Conservation (phyloP, 2,329 filamentous ascomycete species). For the Ophiostoma himal-ulmi region DNA sequence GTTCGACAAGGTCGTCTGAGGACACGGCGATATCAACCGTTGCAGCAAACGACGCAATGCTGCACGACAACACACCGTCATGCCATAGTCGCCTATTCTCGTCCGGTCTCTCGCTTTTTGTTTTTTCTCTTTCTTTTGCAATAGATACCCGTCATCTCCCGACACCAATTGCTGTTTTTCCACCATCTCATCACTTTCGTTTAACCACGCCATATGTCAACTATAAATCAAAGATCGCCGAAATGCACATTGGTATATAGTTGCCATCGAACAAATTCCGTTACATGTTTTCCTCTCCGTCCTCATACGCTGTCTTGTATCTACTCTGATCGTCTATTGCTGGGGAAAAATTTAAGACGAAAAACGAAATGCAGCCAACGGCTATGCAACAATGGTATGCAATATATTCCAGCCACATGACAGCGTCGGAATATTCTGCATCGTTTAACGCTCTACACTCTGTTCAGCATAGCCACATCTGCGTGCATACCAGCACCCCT, state of each 20-base stretch:
- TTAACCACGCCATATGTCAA: not conserved
- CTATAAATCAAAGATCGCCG: too few species aligned
- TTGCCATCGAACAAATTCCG: too few species aligned
- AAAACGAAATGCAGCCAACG: not conserved
- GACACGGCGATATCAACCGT: not conserved
- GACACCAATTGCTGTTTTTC: not conserved
- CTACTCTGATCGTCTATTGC: not conserved
- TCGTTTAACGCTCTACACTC: not conserved
- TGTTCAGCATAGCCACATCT: too few species aligned
- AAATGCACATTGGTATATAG: too few species aligned
- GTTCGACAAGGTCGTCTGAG: slow-evolving; percentile 67
- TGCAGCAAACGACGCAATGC: not conserved
- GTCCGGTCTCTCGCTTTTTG: too few species aligned
- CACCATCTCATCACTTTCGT: not conserved
- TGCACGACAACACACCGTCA: too few species aligned
- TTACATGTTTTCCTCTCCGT: too few species aligned
- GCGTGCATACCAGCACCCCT: not conserved
- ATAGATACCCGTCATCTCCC: not conserved
- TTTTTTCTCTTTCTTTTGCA: not conserved
- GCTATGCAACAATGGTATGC: not conserved
- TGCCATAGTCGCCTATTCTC: too few species aligned
- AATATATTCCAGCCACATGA: not conserved
- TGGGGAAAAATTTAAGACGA: not conserved
- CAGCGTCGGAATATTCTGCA: not conserved
- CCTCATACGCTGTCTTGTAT: too few species aligned